A percentile compares a stretch with the other conserved stretches of the same genome.
Evolutionary conservation across 2,329 filamentous ascomycete genomes (phyloP).

Genomic region (Albifimbria verrucaria): DNA sequence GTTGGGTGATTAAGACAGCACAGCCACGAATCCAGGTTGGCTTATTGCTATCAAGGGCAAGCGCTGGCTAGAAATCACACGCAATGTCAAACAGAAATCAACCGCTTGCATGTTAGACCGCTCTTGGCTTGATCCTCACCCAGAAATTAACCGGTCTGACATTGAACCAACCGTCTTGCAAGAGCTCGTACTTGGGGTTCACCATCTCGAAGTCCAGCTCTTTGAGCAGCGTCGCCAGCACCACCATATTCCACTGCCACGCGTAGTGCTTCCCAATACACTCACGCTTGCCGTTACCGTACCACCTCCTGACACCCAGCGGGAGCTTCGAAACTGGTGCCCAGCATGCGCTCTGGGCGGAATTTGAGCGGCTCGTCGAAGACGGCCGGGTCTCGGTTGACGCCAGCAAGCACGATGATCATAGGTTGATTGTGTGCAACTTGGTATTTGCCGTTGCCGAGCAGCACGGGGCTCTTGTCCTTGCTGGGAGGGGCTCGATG

Average conservation of each 20-base stretch:
- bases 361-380: conserved; percentile 46
- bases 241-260: conserved; percentile 40
- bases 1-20: too few species aligned
- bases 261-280: conserved; percentile 52
- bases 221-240: conserved; percentile 39
- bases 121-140: conserved; percentile 39
- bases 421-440: conserved; percentile 45
- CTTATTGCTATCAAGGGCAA: too few species aligned
- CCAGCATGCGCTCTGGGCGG: conserved; percentile 46
- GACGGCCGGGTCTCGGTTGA: conserved; percentile 46
- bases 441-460: conserved; percentile 46
- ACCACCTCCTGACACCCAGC: conserved; percentile 45
- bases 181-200: conserved; percentile 35
- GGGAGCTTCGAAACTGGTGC: conserved; percentile 41
- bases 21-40: too few species aligned
- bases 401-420: conserved; percentile 47
- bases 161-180: conserved; percentile 52
- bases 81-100: too few species aligned
- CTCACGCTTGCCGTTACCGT: conserved; percentile 48
- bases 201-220: conserved; percentile 44
- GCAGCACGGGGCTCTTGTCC: conserved; percentile 41
- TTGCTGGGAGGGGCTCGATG: conserved; percentile 41
- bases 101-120: too few species aligned
- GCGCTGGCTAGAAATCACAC: too few species aligned
- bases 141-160: conserved; percentile 44